phyloP scores from a whole-genome alignment of 805 yeast species.

The Sungouiozyma ichnusensis region DNA sequence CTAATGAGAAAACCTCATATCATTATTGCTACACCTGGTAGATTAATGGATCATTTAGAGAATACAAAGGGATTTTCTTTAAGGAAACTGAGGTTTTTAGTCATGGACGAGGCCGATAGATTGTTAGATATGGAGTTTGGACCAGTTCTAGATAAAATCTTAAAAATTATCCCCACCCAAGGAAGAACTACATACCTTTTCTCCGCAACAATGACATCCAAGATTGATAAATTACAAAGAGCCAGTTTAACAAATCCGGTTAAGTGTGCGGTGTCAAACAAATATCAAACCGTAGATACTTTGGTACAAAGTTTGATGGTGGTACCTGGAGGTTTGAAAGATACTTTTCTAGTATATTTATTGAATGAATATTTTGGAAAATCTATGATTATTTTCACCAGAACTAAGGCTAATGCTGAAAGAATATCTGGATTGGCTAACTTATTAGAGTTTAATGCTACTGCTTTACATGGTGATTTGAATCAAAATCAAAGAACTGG shows the following conservation, averaged over 20 bases:
- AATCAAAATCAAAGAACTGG: conserved; percentile 79
- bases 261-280: conserved; percentile 77
- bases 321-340: conserved; percentile 85
- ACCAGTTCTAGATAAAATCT: conserved; percentile 79
- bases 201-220: conserved; percentile 95
- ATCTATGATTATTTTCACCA: conserved; percentile 77
- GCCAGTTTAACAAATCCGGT: conserved; percentile 87
- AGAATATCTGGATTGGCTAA: conserved; percentile 76
- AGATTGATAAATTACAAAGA: conserved; percentile 87
- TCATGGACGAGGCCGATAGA: conserved; percentile 96
- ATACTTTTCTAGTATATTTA: conserved; percentile 73
- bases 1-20: conserved; percentile 90
- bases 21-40: conserved; percentile 91
- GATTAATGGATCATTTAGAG: conserved; percentile 88
- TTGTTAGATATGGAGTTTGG: conserved; percentile 94
- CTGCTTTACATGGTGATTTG: conserved; percentile 89
- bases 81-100: conserved; percentile 67
- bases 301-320: conserved; percentile 80
- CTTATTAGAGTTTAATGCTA: conserved; percentile 74
- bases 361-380: conserved; percentile 79
- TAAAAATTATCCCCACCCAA: conserved; percentile 73
- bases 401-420: conserved; percentile 94
- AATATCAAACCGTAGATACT: conserved; percentile 91
- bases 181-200: conserved; percentile 74
- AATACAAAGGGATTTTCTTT: conserved; percentile 83